These are phyloP conservation scores for Parastagonospora avenae DNA, from an alignment of 2,329 filamentous ascomycete genomes.

Conservation along the genomic window DNA sequence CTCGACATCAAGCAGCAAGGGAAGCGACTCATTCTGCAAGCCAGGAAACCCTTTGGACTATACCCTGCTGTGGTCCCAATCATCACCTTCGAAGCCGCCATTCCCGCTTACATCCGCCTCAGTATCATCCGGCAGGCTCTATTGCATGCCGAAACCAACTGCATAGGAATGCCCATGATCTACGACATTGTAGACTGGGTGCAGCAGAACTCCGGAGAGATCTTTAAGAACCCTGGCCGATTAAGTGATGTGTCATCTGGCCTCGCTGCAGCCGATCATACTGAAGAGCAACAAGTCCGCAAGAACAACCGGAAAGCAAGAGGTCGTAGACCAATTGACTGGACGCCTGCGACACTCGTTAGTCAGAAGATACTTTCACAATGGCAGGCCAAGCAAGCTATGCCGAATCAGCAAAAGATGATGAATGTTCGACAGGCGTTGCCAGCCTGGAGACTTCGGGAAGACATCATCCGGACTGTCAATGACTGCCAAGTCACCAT, in stretches of 20 bases:
- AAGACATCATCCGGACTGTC: slow-evolving; percentile 77
- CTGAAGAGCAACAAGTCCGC: slow-evolving; percentile 17
- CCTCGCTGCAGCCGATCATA: slow-evolving; percentile 59
- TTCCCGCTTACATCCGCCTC: slow-evolving; percentile 92
- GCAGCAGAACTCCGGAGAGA: slow-evolving; percentile 79
- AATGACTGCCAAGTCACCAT: slow-evolving; percentile 85
- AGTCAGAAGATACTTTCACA: slow-evolving; percentile 65
- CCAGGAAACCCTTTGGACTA: slow-evolving; percentile 68
- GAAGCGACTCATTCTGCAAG: slow-evolving; percentile 62
- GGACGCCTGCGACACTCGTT: slow-evolving; percentile 61
- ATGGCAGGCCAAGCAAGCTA: slow-evolving; percentile 72
- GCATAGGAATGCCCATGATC: slow-evolving; percentile 86
- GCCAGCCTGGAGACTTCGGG: slow-evolving; percentile 85
- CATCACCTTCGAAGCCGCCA: slow-evolving; percentile 67
- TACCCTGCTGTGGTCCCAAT: slow-evolving; percentile 76
- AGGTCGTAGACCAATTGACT: slow-evolving; percentile 63
- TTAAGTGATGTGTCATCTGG: slow-evolving; percentile 84
- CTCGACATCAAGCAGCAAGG: slow-evolving; percentile 59
- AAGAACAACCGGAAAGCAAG: slow-evolving; percentile 25
- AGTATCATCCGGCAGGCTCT: slow-evolving; percentile 82
- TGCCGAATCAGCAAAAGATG: slow-evolving; percentile 74
- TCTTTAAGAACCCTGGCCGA: slow-evolving; percentile 83
- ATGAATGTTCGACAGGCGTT: slow-evolving; percentile 71
- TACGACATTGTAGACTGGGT: slow-evolving; percentile 92
- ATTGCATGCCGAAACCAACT: slow-evolving; percentile 69